Evolutionary conservation across 2,329 filamentous ascomycete species (phyloP).

Genomic region (Diaporthe australafricana): DNA sequence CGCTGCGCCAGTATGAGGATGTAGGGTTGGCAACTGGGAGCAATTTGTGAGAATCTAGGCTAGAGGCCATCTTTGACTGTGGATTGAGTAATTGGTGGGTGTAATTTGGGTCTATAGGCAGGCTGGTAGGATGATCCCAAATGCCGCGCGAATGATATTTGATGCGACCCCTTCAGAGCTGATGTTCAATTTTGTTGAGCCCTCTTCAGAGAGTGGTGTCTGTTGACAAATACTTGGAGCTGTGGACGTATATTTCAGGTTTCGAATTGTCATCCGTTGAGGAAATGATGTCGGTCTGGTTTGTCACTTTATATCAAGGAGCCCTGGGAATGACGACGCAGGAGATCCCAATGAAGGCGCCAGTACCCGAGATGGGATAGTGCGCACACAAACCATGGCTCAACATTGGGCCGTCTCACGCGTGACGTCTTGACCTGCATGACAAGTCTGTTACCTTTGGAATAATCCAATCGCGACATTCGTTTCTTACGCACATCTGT

Average conservation of each 20-base stretch:
- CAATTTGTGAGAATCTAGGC: not conserved
- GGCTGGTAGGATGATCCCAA: no score
- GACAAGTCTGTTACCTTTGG: no score
- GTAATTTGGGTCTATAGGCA: no score
- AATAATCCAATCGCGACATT: not conserved
- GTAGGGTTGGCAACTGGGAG: slow-evolving; percentile 34
- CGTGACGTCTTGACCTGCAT: slow-evolving; percentile 6
- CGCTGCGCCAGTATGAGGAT: slow-evolving; percentile 34
- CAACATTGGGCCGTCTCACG: slow-evolving; percentile 17
- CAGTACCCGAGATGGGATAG: not conserved
- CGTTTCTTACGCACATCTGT: no score
- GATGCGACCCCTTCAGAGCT: not conserved
- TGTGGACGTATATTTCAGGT: not conserved
- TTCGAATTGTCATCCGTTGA: not conserved
- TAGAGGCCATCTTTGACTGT: slow-evolving; percentile 10
- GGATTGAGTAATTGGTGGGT: no score
- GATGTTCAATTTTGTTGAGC: not conserved
- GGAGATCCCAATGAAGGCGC: no score
- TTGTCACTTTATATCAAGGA: no score
- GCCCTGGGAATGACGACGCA: not conserved
- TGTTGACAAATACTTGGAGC: no score
- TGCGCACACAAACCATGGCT: not conserved
- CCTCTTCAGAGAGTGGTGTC: no score
- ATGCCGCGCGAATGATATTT: not conserved
- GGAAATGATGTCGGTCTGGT: not conserved